Conservation (phyloP, 1,284 basidiomycete genomes). For the Golubevia pallescens region DNA sequence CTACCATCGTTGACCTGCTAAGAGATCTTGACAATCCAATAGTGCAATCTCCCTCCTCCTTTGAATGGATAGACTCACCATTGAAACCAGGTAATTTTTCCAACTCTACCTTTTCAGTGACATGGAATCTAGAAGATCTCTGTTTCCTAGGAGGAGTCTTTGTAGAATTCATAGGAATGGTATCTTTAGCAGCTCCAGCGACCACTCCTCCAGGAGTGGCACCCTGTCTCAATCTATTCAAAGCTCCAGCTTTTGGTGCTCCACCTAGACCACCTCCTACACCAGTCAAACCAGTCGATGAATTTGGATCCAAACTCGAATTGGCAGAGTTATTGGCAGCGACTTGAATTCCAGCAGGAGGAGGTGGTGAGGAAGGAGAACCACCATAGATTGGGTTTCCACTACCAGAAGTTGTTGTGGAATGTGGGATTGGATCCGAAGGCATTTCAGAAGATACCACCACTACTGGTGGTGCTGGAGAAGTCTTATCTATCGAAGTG, state of each 20-base stretch:
- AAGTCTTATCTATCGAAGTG: conserved; percentile 38
- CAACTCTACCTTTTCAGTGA: conserved; percentile 94
- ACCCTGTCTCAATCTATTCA: conserved; percentile 41
- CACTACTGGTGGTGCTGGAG: conserved; percentile 47
- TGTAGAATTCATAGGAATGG: conserved; percentile 44
- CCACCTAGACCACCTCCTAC: conserved; percentile 24
- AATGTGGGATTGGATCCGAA: conserved; percentile 44
- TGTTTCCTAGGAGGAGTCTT: conserved; percentile 62
- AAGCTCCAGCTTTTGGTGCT: conserved; percentile 47
- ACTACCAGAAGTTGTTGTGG: no score
- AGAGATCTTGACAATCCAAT: no score
- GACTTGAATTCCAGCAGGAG: conserved; percentile 26
- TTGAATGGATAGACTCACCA: no score
- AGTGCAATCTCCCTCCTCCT: no score
- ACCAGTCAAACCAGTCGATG: conserved; percentile 22
- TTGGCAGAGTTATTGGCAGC: conserved; percentile 11
- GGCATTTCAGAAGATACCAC: conserved; percentile 55
- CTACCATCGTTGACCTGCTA: no score
- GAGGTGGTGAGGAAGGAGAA: conserved; percentile 37
- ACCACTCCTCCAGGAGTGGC: conserved; percentile 18
- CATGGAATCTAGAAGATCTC: conserved; percentile 76
- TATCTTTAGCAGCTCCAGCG: conserved; percentile 63
- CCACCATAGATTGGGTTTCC: no score
- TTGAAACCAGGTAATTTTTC: conserved; percentile 91
- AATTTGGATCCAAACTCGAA: conserved; percentile 2